Percentiles rank a stretch among this genome's conserved stretches.
phyloP scores from a whole-genome alignment of 2,329 filamentous ascomycete genomes.

The Coniella vitis region DNA sequence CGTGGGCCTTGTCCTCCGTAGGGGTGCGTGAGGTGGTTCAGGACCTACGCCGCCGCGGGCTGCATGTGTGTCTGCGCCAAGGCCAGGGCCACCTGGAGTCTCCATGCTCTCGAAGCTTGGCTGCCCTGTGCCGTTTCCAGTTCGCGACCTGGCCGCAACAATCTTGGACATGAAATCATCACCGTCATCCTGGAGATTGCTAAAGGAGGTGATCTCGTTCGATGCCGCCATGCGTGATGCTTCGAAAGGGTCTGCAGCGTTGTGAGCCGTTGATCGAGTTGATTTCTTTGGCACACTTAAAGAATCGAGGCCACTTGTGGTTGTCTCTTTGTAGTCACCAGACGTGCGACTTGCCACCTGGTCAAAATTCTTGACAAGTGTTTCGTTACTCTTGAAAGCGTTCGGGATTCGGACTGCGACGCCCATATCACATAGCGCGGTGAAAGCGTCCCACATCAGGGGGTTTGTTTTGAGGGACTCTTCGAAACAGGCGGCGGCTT shows the following conservation, averaged over 20 bases:
- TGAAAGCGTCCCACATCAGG: constrained; percentile 97
- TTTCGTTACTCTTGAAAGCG: constrained; percentile 70
- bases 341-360: constrained; percentile 26
- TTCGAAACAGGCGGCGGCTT: constrained; percentile 80
- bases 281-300: constrained; percentile 19
- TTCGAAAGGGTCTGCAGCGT: constrained; percentile 46
- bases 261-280: constrained; percentile 27
- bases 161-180: constrained; percentile 53
- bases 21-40: constrained; percentile 47
- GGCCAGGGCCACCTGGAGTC: constrained; percentile 50
- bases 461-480: constrained; percentile 85
- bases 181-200: constrained; percentile 36
- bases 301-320: constrained; percentile 31
- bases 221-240: constrained; percentile 33
- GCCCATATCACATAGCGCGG: constrained; percentile 79
- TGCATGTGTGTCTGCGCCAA: constrained; percentile 29
- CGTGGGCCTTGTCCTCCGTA: constrained; percentile 46
- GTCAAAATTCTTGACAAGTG: constrained; percentile 42
- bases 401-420: constrained; percentile 75
- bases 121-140: constrained; percentile 31
- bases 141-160: constrained; percentile 42
- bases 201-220: constrained; percentile 32
- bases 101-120: constrained; percentile 52
- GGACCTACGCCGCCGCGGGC: constrained; percentile 25
- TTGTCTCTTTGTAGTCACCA: constrained; percentile 31